Percentiles rank a stretch among this genome's conserved stretches.
Conservation (phyloP, 2,329 filamentous ascomycete species). For the Botrytis porri region DNA sequence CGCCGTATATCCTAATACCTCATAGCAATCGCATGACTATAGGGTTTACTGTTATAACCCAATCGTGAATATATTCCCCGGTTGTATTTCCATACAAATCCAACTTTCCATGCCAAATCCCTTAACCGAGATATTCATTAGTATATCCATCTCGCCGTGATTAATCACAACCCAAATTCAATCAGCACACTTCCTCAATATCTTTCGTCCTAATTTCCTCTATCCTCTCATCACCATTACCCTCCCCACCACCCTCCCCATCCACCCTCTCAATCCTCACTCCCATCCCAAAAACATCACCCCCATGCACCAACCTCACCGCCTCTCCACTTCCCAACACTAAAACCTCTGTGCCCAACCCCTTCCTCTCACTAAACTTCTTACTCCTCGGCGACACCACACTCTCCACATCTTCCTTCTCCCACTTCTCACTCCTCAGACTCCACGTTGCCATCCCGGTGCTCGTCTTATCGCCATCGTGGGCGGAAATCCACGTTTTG, state of each 20-base stretch:
- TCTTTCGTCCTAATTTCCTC: not conserved
- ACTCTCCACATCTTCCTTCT: conserved; percentile 45
- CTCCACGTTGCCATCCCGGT: conserved; percentile 51
- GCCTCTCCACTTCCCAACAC: conserved; percentile 45
- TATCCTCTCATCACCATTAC: not conserved
- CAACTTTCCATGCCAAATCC: not conserved
- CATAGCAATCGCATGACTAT: not conserved
- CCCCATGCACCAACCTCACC: conserved; percentile 39
- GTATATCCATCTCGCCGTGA: not conserved
- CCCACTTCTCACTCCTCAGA: conserved; percentile 48
- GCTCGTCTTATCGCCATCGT: conserved; percentile 58
- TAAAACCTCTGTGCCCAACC: conserved; percentile 42
- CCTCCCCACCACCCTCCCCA: not conserved
- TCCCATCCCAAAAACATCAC: conserved; percentile 32
- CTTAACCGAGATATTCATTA: not conserved
- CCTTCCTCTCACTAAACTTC: conserved; percentile 23
- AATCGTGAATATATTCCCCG: not conserved
- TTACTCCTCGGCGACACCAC: conserved; percentile 35
- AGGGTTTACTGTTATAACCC: not conserved
- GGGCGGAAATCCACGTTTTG: conserved; percentile 58
- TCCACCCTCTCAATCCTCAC: conserved; percentile 42
- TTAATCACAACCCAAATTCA: not conserved
- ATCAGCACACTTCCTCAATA: not conserved
- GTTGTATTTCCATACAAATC: not conserved
- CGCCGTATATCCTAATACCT: not conserved